Conservation (phyloP, 805 yeast species). For the Brettanomyces anomalus region DNA sequence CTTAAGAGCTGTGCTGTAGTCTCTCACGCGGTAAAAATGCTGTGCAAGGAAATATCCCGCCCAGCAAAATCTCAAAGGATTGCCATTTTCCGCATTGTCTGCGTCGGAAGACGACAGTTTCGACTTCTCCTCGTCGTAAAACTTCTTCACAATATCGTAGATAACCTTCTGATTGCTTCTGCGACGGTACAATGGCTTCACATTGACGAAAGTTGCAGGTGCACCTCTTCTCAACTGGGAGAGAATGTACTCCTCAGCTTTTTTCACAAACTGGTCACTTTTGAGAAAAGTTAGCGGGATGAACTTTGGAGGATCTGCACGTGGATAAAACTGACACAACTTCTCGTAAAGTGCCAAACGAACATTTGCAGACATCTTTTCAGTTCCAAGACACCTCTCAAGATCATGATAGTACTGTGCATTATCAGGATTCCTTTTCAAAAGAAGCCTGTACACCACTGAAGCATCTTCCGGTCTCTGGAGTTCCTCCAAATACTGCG, state of each 20-base stretch:
- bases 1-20: constrained; percentile 45
- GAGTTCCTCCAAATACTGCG: constrained; percentile 49
- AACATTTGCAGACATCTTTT: constrained; percentile 19
- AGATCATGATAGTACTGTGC: constrained; percentile 53
- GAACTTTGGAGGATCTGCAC: constrained; percentile 69
- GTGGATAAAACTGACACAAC: constrained; percentile 65
- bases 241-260: constrained; percentile 46
- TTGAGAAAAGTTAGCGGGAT: constrained; percentile 69
- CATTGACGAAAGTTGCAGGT: constrained; percentile 81
- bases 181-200: constrained; percentile 67
- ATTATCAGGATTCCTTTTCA: constrained; percentile 83
- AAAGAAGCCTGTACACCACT: constrained; percentile 51
- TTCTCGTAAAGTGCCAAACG: constrained; percentile 57
- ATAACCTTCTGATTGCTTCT: constrained; percentile 31
- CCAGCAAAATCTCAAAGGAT: constrained; percentile 54
- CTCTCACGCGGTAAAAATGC: constrained; percentile 52
- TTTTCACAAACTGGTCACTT: constrained; percentile 31
- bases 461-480: constrained; percentile 59
- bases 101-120: neutral
- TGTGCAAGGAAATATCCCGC: constrained; percentile 70
- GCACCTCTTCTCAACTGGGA: constrained; percentile 69
- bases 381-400: constrained; percentile 56
- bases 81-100: constrained; percentile 5
- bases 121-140: constrained; percentile 24
- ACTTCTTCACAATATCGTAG: constrained; percentile 45